Evolutionary conservation across 1,139 yeast genomes (phyloP).

Genomic region (Yamadazyma aaseri): DNA sequence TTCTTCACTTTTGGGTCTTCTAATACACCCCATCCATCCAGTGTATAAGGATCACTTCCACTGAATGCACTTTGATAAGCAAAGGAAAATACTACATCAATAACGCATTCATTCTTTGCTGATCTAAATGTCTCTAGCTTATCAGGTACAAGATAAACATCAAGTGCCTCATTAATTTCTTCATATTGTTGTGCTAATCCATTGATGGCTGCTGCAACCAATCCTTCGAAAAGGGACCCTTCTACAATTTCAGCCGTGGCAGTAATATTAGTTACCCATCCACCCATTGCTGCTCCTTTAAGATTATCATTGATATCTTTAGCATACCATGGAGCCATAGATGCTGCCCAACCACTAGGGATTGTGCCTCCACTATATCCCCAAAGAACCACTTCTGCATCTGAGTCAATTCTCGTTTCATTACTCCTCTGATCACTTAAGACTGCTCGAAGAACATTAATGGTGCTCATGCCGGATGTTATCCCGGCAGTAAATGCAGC

Average conservation of each 20-base stretch:
- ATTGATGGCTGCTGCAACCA: conserved; percentile 24
- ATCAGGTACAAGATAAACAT: conserved; percentile 8
- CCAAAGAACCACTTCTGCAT: conserved; percentile 31
- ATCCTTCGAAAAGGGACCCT: conserved; percentile 26
- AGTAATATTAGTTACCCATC: conserved; percentile 26
- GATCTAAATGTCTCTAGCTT: conserved; percentile 10
- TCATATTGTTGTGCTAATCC: conserved; percentile 31
- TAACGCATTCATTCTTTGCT: conserved; percentile 16
- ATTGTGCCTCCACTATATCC: conserved; percentile 44
- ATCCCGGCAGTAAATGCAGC: conserved; percentile 33
- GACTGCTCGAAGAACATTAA: conserved; percentile 32
- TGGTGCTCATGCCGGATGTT: conserved; percentile 30
- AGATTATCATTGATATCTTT: conserved; percentile 27
- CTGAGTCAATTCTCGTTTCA: conserved; percentile 26
- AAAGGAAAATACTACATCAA: conserved; percentile 10
- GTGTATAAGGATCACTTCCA: conserved; percentile 18
- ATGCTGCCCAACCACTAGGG: conserved; percentile 40
- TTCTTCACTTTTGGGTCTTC: conserved; percentile 3
- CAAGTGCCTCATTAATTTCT: conserved; percentile 9
- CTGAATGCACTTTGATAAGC: conserved; percentile 16
- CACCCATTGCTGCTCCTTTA: conserved; percentile 35
- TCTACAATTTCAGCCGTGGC: conserved; percentile 25
- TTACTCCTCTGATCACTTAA: conserved; percentile 18
- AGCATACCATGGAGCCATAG: conserved; percentile 34
- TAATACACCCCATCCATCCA: conserved; percentile 17